Evolutionary conservation across 805 yeast genomes (phyloP), one percentile per base, ranked within the genome.

Genomic region (Kodamaea sagamina): DNA sequence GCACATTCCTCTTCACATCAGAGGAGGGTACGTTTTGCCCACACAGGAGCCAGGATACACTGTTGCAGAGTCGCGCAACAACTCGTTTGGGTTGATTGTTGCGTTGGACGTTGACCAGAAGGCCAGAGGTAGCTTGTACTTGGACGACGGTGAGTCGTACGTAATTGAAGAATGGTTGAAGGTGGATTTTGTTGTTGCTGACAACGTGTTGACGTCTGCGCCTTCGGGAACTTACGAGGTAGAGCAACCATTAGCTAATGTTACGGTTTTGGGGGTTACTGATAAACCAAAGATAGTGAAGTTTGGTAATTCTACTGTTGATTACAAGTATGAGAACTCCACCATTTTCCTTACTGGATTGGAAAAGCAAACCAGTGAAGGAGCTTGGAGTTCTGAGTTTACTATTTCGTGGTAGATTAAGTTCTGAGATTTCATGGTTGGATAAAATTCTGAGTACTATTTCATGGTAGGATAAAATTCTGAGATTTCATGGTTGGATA

Each of bases 11-110:
- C 42, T 58, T 8, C 57, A 54, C 35, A 39, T 58, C 15, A 45
- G 55, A 42, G 62, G 62, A 22, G 62, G 62, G 13, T 16, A 50
- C 43, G 38, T 58, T 22, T 21, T 58, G 15, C 61, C 62, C 11
- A 35, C 50, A 22, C 62, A 58, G 43, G 53, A 49, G 32, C 58
- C 62, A 15, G 61, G 58, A 2, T 55, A 53, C 41, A 57, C 62
- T n/a, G 44, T 47, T 22, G 39, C 49, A 3, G 59, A 55, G 32
- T 52, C 58, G 5, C 48, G 61, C 41, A 18, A 52, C 36, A 53
- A 54, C 19, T 53, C 59, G 13, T 57, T 50, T 28, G 52, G 51
- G 6, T 48, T 58, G 24, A 28, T 58, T 35, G 62, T 55, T 22
- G 61, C 62, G 6, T 49, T 57, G 38, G 53, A 50, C 36, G 37